Base-by-base conservation (phyloP, 164 flowering plant species). In the Stephania japonica region DNA sequence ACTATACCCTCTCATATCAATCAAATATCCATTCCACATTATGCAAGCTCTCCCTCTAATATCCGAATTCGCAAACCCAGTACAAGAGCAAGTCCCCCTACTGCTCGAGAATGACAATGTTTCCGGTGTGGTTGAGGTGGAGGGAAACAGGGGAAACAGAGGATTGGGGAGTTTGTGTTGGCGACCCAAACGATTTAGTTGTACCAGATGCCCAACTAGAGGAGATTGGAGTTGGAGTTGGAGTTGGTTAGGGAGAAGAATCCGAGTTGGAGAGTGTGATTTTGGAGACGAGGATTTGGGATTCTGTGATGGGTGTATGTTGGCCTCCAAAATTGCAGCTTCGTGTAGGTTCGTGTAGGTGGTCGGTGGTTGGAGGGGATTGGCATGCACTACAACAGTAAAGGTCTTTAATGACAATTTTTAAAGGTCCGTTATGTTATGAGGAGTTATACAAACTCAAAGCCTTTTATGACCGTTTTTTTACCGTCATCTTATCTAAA, bases 161-260 rank as follows among this genome's bases (percentile, higher is more conserved):
- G 64, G 25, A 87, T 43, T 56, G 93, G 90, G 69, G 3, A 43
- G 78, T 84, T 82, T 75, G 89, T 78, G 83, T 87, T 89, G 5
- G 93, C 91, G 1, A 87, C 89, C 91, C 93, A 89, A 0, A 87
- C 85, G 10, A 83, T 69, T 10, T 78, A 59, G 42, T 77, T 71
- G 66, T 71, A 76, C 77, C 81, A 75, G 16, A 79, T 79, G 6
- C 81, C 81, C 2, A 79, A 43, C 50, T 75, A 72, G 9, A 73
- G 53, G n/a, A n/a, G n/a, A n/a, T n/a, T n/a, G 14, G 69, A 50
- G 1, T 64, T 75, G 1, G 76, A 75, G 47, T 68, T 50, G 24
- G 11, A 10, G n/a, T n/a, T n/a, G n/a, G n/a, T n/a, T 1, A 75
- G 71, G 42, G 68, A 68, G 62, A 79, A 79, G 78, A 79, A 79